phyloP scores from a whole-genome alignment of 306 rosid genomes.

The Morella rubra region DNA sequence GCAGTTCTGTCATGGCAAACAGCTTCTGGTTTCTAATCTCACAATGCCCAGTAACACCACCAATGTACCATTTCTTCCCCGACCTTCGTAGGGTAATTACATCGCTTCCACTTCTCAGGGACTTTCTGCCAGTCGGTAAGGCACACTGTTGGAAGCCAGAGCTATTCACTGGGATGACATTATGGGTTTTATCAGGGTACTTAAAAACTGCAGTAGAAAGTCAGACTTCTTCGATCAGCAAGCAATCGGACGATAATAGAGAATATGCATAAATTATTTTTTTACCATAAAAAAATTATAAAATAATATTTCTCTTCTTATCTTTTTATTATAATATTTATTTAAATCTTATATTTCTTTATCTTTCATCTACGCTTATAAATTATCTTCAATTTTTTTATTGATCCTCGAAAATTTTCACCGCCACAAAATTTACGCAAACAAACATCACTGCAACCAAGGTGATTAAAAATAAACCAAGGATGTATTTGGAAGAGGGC shows the following conservation, averaged over 20 bases:
- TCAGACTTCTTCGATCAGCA: not conserved
- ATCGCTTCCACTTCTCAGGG: slow-evolving; percentile 39
- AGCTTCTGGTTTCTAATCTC: slow-evolving; percentile 39
- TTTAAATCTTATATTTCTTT: no score
- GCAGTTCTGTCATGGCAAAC: slow-evolving; percentile 31
- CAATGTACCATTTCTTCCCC: slow-evolving; percentile 52
- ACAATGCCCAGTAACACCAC: slow-evolving; percentile 40
- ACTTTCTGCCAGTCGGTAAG: not conserved
- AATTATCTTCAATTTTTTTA: no score
- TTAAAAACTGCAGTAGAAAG: slow-evolving; percentile 37
- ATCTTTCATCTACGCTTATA: no score
- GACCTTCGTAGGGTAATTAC: slow-evolving; percentile 31
- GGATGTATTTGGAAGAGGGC: no score
- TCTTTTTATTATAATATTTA: no score
- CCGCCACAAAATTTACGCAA: no score
- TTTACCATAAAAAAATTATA: no score
- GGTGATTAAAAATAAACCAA: no score
- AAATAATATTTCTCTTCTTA: no score
- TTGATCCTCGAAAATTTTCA: no score
- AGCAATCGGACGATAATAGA: not conserved
- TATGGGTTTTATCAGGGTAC: slow-evolving; percentile 36
- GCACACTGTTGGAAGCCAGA: slow-evolving; percentile 34
- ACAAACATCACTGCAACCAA: no score
- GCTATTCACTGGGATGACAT: slow-evolving; percentile 43
- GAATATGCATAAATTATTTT: not conserved